A percentile compares a stretch with the other conserved stretches of the same genome.
phyloP scores from a whole-genome alignment of 306 rosid genomes.

The Echinosophora koreensis region DNA sequence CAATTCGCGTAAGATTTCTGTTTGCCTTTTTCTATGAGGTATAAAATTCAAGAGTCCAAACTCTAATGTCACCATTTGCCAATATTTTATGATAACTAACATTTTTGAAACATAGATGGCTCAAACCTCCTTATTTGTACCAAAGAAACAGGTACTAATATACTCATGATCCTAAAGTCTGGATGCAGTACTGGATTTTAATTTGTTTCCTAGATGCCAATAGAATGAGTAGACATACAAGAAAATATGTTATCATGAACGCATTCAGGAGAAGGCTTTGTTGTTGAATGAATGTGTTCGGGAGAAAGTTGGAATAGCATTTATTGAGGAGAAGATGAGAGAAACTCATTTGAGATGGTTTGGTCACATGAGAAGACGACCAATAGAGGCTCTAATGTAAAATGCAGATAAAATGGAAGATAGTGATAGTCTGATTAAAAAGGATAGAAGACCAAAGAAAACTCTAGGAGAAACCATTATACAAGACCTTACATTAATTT shows the following conservation, averaged over 20 bases:
- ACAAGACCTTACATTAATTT: neutral
- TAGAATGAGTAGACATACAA: too few species aligned
- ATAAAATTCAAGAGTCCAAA: constrained; percentile 8
- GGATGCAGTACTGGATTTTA: constrained; percentile 9
- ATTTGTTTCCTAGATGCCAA: constrained; percentile 1
- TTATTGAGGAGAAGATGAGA: neutral
- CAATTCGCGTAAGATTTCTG: neutral
- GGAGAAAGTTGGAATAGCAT: neutral
- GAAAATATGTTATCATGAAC: neutral
- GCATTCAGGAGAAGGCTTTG: neutral
- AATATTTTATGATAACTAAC: constrained; percentile 15
- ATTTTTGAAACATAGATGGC: constrained; percentile 5
- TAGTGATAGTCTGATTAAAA: neutral
- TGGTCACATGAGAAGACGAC: neutral
- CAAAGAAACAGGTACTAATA: neutral
- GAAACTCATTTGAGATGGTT: neutral
- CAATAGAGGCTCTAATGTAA: neutral
- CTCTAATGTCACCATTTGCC: neutral
- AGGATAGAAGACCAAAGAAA: neutral
- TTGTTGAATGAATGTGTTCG: neutral
- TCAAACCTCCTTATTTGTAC: neutral
- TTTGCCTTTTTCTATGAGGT: neutral
- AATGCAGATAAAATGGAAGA: neutral
- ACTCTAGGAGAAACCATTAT: neutral
- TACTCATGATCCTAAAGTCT: neutral